Base-by-base conservation (phyloP, 805 yeast species). In the Kluyveromyces wickerhamii region DNA sequence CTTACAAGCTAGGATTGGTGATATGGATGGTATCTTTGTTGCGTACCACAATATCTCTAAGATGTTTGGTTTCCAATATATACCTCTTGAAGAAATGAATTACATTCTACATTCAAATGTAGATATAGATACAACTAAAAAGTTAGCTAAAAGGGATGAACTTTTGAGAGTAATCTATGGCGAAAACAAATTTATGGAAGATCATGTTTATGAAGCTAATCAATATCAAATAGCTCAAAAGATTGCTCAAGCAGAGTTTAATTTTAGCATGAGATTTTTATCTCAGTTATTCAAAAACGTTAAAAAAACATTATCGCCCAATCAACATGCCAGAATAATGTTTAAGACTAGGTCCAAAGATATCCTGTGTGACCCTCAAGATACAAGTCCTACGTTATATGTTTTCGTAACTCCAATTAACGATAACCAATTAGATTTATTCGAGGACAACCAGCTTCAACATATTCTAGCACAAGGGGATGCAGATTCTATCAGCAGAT, bases 11-110 rank as follows among this genome's bases (percentile, higher is more conserved):
- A 68, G 96, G 42, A 82, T 89, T 27, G 98, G 97, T 3, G 77
- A 82, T 48, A 89, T 92, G 97, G 96, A 88, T 58, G 98, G 98
- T 5, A 85, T 92, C 2, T 86, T 84, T 46, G 68, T 89, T 11
- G 96, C 96, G 0, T 89, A 79, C 56, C 98, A 89, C 57, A 89
- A 88, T 54, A 71, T 86, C 34, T 67, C 73, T 20, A 64, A 76
- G 31, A 72, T 88, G 47, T 85, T 89, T 59, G 98, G 96, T 3
- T 92, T 87, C 57, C 89, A 87, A 56, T 89, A 89, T 55, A 54
- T 89, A 19, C 88, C 95, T 1, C 61, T 88, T 32, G 58, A 63
- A 1, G 83, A 77, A 25, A 71, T 89, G 42, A 96, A 89, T 54
- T 60, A 66, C 37, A 63, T 75, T 7, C 63, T 71, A 41, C 86